These are phyloP conservation scores for Cercospora sp. DNA, from an alignment of 2,329 filamentous ascomycete species.

Conservation along the genomic window DNA sequence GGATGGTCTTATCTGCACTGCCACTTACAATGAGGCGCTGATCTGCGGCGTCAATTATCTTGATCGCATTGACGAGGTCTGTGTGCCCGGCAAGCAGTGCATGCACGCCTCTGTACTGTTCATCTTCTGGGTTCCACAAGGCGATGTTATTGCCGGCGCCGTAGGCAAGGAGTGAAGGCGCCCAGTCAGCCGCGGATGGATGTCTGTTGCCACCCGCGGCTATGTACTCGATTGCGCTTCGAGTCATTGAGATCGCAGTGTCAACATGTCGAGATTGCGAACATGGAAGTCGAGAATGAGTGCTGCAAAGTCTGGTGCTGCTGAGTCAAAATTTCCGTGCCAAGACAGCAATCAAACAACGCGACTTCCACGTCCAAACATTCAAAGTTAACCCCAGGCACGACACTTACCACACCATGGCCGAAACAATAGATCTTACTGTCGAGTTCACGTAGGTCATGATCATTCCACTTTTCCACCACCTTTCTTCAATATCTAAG, in stretches of 20 bases:
- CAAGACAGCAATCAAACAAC: slow-evolving; percentile 4
- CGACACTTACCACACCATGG: slow-evolving; percentile 22
- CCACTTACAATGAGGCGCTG: slow-evolving; percentile 70
- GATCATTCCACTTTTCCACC: slow-evolving; percentile 1
- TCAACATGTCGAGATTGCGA: slow-evolving; percentile 6
- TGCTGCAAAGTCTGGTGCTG: neutral
- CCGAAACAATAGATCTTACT: slow-evolving; percentile 54
- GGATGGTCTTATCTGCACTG: slow-evolving; percentile 74
- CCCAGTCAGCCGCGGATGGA: slow-evolving; percentile 87
- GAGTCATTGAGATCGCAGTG: slow-evolving; percentile 7
- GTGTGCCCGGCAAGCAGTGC: slow-evolving; percentile 72
- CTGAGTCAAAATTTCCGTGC: slow-evolving; percentile 6
- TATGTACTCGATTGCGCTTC: slow-evolving; percentile 50
- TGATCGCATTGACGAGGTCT: slow-evolving; percentile 78
- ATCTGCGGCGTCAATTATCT: slow-evolving; percentile 63
- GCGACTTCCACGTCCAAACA: neutral
- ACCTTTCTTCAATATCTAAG: slow-evolving; percentile 11
- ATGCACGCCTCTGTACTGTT: slow-evolving; percentile 58
- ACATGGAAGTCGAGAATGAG: neutral
- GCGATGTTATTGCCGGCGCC: slow-evolving; percentile 87
- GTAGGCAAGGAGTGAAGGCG: slow-evolving; percentile 73
- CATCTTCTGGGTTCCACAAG: slow-evolving; percentile 72
- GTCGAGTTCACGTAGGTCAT: slow-evolving; percentile 70
- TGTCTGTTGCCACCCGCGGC: slow-evolving; percentile 88
- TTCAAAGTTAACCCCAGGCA: neutral